Conservation (phyloP, 1,284 basidiomycete genomes). For the Ceratobasidium papillatum region DNA sequence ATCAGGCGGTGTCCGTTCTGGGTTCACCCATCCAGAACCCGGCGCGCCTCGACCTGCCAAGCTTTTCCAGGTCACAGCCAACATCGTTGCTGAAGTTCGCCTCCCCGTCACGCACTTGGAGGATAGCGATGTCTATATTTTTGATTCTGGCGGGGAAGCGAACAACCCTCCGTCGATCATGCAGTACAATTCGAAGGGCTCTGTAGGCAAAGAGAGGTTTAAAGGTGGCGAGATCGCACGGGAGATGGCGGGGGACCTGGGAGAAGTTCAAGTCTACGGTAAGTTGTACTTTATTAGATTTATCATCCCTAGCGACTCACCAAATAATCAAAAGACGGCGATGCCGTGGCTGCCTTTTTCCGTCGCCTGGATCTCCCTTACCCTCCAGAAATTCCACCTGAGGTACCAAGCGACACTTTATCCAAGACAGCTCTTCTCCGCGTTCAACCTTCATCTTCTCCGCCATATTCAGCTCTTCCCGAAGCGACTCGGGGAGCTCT, state of each 20-base stretch:
- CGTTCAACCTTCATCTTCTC: slow-evolving; percentile 19
- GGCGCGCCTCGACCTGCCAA: slow-evolving; percentile 57
- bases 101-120: slow-evolving; percentile 55
- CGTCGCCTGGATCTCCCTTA: slow-evolving; percentile 53
- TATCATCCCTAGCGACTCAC: not conserved
- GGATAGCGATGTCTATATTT: slow-evolving; percentile 65
- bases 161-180: slow-evolving; percentile 50
- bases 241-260: slow-evolving; percentile 55
- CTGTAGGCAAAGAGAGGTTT: slow-evolving; percentile 64
- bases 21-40: slow-evolving; percentile 65
- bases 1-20: slow-evolving; percentile 65
- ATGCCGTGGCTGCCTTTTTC: slow-evolving; percentile 24
- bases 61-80: slow-evolving; percentile 59
- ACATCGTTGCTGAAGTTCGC: slow-evolving; percentile 45
- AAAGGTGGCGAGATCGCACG: slow-evolving; percentile 67
- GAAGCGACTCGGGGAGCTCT: slow-evolving; percentile 51
- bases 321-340: slow-evolving; percentile 59
- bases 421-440: slow-evolving; percentile 28
- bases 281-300: slow-evolving; percentile 43
- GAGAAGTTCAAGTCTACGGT: slow-evolving; percentile 64
- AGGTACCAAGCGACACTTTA: slow-evolving; percentile 44
- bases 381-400: slow-evolving; percentile 60
- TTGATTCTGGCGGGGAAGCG: slow-evolving; percentile 60
- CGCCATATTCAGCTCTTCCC: slow-evolving; percentile 44
- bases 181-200: slow-evolving; percentile 64